A percentile compares a stretch with the other conserved stretches of the same genome.
Conservation (phyloP, 345 rosid species). For the Crucihimalaya himalaica region DNA sequence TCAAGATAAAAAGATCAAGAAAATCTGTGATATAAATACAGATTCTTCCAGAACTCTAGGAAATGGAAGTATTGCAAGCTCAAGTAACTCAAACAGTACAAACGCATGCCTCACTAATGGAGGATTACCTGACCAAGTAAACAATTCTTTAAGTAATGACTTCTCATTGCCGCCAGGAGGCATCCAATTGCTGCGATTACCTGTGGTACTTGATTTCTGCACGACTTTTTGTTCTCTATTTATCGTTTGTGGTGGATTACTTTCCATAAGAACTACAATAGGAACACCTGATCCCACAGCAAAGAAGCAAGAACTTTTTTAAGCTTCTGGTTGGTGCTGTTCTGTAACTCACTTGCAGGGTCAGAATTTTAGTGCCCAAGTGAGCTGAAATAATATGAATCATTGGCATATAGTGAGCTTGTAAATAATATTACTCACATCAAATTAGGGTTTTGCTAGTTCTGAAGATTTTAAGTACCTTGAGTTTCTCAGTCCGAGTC, state of each 20-base stretch:
- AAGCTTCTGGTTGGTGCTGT: constrained; percentile 22
- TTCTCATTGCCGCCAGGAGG: constrained; percentile 68
- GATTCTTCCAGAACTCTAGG: constrained; percentile 66
- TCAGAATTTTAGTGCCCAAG: constrained; percentile 26
- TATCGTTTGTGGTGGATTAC: constrained; percentile 15
- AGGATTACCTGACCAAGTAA: constrained; percentile 45
- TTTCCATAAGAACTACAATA: constrained; percentile 8
- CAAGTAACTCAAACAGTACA: constrained; percentile 57
- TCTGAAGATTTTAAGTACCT: constrained; percentile 5
- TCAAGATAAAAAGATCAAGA: constrained; percentile 90
- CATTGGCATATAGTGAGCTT: constrained; percentile 12
- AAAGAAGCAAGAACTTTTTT: constrained; percentile 2
- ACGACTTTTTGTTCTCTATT: background rate
- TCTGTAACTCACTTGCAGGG: constrained; percentile 6
- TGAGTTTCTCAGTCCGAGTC: constrained; percentile 4
- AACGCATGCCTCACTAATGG: constrained; percentile 62
- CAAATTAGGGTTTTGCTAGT: background rate
- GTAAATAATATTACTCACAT: background rate
- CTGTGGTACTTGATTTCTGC: constrained; percentile 72
- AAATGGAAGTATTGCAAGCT: constrained; percentile 72
- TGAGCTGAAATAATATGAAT: constrained; percentile 13
- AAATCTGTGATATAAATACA: constrained; percentile 77
- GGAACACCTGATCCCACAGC: background rate
- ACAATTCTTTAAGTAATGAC: constrained; percentile 47
- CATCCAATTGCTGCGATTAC: constrained; percentile 71